A percentile compares a stretch with the other conserved stretches of the same genome.
phyloP scores from a whole-genome alignment of 1,139 yeast genomes.

The Citeromyces hawaiiensis region DNA sequence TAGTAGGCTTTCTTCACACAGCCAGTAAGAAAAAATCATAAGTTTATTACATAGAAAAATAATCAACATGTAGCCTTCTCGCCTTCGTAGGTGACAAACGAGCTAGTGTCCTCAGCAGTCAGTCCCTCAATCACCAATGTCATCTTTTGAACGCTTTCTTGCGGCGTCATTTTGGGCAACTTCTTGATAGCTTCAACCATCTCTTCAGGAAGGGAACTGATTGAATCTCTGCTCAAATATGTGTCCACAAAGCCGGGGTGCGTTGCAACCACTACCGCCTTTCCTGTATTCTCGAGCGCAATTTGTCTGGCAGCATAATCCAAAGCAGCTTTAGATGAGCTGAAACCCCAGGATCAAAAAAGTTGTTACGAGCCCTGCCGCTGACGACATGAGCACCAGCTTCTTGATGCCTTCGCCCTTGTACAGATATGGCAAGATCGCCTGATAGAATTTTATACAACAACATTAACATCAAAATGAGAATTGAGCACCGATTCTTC shows the following conservation, averaged over 20 bases:
- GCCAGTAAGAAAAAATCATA: too few species aligned
- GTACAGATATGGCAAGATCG: slow-evolving; percentile 11
- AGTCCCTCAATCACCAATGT: too few species aligned
- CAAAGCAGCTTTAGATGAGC: slow-evolving; percentile 21
- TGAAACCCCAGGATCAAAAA: slow-evolving; percentile 7
- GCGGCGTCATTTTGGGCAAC: too few species aligned
- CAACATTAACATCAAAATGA: slow-evolving; percentile 10
- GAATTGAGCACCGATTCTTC: neutral
- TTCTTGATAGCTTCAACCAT: too few species aligned
- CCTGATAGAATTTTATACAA: slow-evolving; percentile 12
- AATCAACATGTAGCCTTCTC: too few species aligned
- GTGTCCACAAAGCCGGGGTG: slow-evolving; percentile 21
- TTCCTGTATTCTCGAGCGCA: slow-evolving; percentile 12
- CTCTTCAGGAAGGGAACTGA: too few species aligned
- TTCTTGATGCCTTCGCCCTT: slow-evolving; percentile 9
- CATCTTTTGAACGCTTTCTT: too few species aligned
- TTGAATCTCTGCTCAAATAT: slow-evolving; percentile 12
- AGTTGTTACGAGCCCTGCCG: slow-evolving; percentile 14
- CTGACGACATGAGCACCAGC: slow-evolving; percentile 12
- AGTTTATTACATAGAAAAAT: too few species aligned
- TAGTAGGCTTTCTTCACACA: too few species aligned
- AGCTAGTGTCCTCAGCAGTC: too few species aligned
- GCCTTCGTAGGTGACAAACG: too few species aligned
- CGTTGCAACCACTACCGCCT: slow-evolving; percentile 14
- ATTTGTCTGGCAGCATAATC: slow-evolving; percentile 15